Evolutionary conservation across 495 filamentous ascomycete species (phyloP).

Genomic region (Neurospora sp.): DNA sequence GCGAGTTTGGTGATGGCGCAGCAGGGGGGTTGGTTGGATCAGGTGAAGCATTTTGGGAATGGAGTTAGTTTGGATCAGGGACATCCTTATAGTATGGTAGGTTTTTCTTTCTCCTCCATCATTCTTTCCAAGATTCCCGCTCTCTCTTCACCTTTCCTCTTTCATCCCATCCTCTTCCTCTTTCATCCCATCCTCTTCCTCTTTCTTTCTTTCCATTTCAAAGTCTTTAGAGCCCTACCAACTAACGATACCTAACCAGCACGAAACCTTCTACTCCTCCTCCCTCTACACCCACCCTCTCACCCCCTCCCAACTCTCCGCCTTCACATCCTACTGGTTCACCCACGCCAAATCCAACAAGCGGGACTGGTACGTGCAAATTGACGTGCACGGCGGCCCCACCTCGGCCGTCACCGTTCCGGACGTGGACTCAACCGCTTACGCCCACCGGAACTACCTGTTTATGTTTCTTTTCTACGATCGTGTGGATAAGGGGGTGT

Average conservation of each 20-base stretch:
- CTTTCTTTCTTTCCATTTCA: slow-evolving; percentile 21
- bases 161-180: not conserved
- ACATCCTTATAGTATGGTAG: slow-evolving; percentile 16
- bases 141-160: not conserved
- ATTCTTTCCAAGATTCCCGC: not conserved
- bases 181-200: slow-evolving; percentile 1
- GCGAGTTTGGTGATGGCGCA: slow-evolving; percentile 21
- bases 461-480: slow-evolving; percentile 37
- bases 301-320: slow-evolving; percentile 23
- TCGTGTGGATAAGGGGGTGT: slow-evolving; percentile 22
- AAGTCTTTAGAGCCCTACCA: slow-evolving; percentile 1
- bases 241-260: slow-evolving; percentile 16
- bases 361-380: slow-evolving; percentile 36
- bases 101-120: not conserved
- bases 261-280: slow-evolving; percentile 37
- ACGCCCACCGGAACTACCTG: slow-evolving; percentile 35
- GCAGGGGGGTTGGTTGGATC: slow-evolving; percentile 29
- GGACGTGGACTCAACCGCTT: slow-evolving; percentile 22
- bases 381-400: slow-evolving; percentile 37
- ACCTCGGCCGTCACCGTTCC: slow-evolving; percentile 27
- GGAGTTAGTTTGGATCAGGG: slow-evolving; percentile 28
- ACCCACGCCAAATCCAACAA: slow-evolving; percentile 29
- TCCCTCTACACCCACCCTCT: slow-evolving; percentile 28
- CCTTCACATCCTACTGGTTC: slow-evolving; percentile 36
- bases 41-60: slow-evolving; percentile 33